Percentiles rank a stretch among this genome's conserved stretches.
phyloP scores from a whole-genome alignment of 2,329 filamentous ascomycete genomes.

The Ceratocystis papillata region DNA sequence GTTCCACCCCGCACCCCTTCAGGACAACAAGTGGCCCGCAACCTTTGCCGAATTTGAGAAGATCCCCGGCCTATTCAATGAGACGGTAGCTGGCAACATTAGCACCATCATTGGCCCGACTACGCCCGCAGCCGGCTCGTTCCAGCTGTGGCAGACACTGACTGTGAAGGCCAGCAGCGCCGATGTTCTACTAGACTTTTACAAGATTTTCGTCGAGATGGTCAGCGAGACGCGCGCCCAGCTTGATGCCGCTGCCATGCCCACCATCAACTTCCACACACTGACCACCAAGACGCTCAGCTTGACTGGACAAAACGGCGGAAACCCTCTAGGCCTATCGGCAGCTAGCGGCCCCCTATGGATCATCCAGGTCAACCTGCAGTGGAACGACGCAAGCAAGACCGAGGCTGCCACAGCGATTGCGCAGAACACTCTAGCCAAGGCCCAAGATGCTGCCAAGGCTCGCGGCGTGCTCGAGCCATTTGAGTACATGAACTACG shows the following conservation, averaged over 20 bases:
- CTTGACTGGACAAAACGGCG: constrained; percentile 32
- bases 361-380: constrained; percentile 26
- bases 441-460: constrained; percentile 24
- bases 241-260: constrained; percentile 22
- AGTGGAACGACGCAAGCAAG: constrained; percentile 26
- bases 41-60: background rate
- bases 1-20: constrained; percentile 21
- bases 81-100: background rate
- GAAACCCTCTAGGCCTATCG: constrained; percentile 33
- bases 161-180: constrained; percentile 26
- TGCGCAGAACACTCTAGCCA: constrained; percentile 25
- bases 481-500: constrained; percentile 37
- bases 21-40: constrained; percentile 26
- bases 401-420: constrained; percentile 26
- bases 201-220: constrained; percentile 30
- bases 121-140: constrained; percentile 7
- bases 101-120: constrained; percentile 4
- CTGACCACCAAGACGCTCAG: constrained; percentile 33
- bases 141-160: constrained; percentile 13
- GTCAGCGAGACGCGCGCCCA: constrained; percentile 27
- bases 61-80: background rate
- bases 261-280: constrained; percentile 33
- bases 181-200: constrained; percentile 29
- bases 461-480: background rate
- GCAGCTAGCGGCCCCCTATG: constrained; percentile 27